Evolutionary conservation across 1,139 yeast genomes (phyloP), one percentile per base, ranked within the genome.

Genomic region (Sugiyamaella xylanicola): DNA sequence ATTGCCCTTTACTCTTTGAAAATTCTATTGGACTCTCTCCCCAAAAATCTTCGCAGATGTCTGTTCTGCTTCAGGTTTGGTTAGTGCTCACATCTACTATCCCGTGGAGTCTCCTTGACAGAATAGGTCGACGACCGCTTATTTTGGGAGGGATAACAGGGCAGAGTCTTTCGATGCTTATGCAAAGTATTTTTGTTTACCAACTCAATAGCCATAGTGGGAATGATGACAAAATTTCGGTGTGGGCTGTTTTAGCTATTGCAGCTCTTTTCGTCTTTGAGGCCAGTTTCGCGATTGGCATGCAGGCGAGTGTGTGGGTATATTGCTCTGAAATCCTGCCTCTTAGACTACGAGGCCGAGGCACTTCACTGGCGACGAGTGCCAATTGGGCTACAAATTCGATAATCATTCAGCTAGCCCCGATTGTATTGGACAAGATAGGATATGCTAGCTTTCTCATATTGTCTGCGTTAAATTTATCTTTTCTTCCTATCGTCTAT

Each of bases 41-140:
- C 73, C 45, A 77, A 81, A 77, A 83, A 1, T 77, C 82, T 0
- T 72, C 82, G 43, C 72, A 79, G 42, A 78, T 85, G 25, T 82
- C 86, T 1, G 86, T 85, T 51, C 72, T 82, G 48, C 81, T 82
- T 66, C 83, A 86, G 39, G 69, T 80, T 16, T 61, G 61, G 56
- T 61, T 63, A 53, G 61, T 64, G 29, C 56, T 57, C n/a, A 59
- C 59, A 16, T 62, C 65, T 1, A 50, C 58, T 39, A 60, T 64
- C 21, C 65, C 80, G 8, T 71, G 80, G 61, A 74, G 69, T 63
- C 64, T 78, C 55, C 69, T 80, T 62, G 85, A 81, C 63, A 73
- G 74, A 58, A 64, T 75, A 22, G 84, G 85, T 56, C 74, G 84
- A 69, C 72, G 83, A 64, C 75, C 77, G 1, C 70, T 79, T 5